Conservation (phyloP, 345 rosid genomes). For the Xanthoceras sorbifolium region DNA sequence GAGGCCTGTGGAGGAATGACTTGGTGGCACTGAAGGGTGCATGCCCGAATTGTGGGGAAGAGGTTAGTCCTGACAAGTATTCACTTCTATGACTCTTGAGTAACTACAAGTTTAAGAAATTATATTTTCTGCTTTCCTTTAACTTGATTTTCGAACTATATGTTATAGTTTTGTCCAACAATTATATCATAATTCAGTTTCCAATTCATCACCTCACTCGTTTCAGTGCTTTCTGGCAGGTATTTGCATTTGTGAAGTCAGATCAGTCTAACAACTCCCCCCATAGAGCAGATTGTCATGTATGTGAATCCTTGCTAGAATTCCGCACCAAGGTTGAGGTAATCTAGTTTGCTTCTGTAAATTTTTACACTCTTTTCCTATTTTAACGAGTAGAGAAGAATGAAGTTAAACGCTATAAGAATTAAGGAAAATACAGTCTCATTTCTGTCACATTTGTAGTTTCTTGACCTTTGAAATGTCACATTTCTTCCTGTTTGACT, state of each 20-base stretch:
- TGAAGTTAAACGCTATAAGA: not conserved
- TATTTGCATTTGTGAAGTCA: slow-evolving; percentile 82
- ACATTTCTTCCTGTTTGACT: too few species aligned
- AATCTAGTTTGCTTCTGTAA: slow-evolving; percentile 10
- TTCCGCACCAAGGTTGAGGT: slow-evolving; percentile 91
- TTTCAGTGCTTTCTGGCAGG: slow-evolving; percentile 46
- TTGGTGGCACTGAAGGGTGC: slow-evolving; percentile 85
- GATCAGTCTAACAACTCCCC: slow-evolving; percentile 58
- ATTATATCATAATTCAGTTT: slow-evolving; percentile 5
- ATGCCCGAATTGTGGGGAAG: slow-evolving; percentile 97
- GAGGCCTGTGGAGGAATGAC: slow-evolving; percentile 89
- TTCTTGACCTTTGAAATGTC: too few species aligned
- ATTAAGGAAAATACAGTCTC: not conserved
- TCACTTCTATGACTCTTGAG: not conserved
- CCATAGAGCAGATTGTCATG: slow-evolving; percentile 92
- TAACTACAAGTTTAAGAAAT: not conserved
- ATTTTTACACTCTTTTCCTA: not conserved
- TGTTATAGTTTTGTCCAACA: not conserved
- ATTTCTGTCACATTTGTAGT: not conserved
- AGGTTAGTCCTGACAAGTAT: slow-evolving; percentile 51
- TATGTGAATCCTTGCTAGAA: slow-evolving; percentile 78
- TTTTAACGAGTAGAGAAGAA: not conserved
- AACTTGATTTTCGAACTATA: not conserved
- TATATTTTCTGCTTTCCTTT: slow-evolving; percentile 4
- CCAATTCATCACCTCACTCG: not conserved